A percentile compares a stretch with the other conserved stretches of the same genome.
phyloP scores from a whole-genome alignment of 257 asterid genomes.

The Solanum lycopersicoides region DNA sequence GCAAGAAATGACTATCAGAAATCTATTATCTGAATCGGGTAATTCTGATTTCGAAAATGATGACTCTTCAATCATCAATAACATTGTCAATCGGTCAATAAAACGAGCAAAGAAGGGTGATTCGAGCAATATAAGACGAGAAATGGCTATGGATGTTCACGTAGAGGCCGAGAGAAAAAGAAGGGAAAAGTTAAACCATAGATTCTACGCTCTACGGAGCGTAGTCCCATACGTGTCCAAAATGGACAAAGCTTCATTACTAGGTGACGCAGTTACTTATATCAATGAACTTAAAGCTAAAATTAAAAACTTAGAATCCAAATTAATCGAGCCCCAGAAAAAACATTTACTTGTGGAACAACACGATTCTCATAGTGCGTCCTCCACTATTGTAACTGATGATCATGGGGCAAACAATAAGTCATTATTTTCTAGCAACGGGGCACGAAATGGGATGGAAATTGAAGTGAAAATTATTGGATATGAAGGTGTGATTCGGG shows the following conservation, averaged over 20 bases:
- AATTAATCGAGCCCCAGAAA: neutral
- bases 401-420: neutral
- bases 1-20: neutral
- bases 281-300: conserved; percentile 29
- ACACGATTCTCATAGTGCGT: conserved; percentile 9
- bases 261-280: conserved; percentile 33
- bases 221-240: conserved; percentile 33
- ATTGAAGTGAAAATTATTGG: conserved; percentile 24
- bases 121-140: neutral
- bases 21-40: neutral
- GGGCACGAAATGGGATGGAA: neutral
- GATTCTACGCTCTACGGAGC: conserved; percentile 38
- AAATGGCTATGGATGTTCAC: conserved; percentile 7
- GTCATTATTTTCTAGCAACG: neutral
- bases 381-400: neutral
- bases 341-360: neutral
- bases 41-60: neutral
- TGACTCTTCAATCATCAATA: neutral
- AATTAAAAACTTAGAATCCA: conserved; percentile 9
- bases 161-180: conserved; percentile 34
- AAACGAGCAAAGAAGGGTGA: neutral
- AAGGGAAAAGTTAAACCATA: conserved; percentile 28
- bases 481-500: conserved; percentile 17
- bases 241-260: conserved; percentile 38
- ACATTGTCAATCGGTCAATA: neutral